Percentiles rank a stretch among this genome's conserved stretches.
phyloP scores from a whole-genome alignment of 1,139 yeast species.

The Suhomyces coccinellae region DNA sequence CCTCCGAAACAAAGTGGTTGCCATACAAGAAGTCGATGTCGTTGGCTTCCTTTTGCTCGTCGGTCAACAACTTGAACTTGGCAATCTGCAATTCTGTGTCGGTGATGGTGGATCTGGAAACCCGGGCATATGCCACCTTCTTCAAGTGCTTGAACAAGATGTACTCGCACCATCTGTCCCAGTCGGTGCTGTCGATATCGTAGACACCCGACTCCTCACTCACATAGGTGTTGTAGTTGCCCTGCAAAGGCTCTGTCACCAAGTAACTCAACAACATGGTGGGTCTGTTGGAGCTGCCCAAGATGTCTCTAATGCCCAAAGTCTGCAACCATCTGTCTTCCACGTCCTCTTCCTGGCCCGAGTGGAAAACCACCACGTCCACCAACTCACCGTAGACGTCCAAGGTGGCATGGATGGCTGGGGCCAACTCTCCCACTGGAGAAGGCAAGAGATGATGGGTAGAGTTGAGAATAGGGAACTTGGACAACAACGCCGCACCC shows the following conservation, averaged over 20 bases:
- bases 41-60: constrained; percentile 37
- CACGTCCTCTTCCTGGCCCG: constrained; percentile 96
- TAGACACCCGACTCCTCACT: constrained; percentile 82
- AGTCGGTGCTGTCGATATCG: constrained; percentile 90
- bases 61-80: constrained; percentile 68
- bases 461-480: constrained; percentile 88
- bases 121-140: constrained; percentile 92
- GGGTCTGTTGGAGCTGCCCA: constrained; percentile 80
- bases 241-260: constrained; percentile 83
- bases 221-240: constrained; percentile 90
- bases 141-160: constrained; percentile 82
- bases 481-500: constrained; percentile 92
- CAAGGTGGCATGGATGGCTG: constrained; percentile 94
- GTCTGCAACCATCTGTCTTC: constrained; percentile 92
- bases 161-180: constrained; percentile 99
- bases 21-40: constrained; percentile 53
- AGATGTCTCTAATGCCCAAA: constrained; percentile 68
- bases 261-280: constrained; percentile 81
- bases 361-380: constrained; percentile 94
- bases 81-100: constrained; percentile 97
- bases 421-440: constrained; percentile 97
- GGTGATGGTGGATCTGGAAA: constrained; percentile 89
- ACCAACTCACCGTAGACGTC: constrained; percentile 84
- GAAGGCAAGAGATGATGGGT: constrained; percentile 89
- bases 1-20: constrained; percentile 55